Evolutionary conservation across 2,329 filamentous ascomycete species (phyloP).

Genomic region (Fusarium pseudonygamai): DNA sequence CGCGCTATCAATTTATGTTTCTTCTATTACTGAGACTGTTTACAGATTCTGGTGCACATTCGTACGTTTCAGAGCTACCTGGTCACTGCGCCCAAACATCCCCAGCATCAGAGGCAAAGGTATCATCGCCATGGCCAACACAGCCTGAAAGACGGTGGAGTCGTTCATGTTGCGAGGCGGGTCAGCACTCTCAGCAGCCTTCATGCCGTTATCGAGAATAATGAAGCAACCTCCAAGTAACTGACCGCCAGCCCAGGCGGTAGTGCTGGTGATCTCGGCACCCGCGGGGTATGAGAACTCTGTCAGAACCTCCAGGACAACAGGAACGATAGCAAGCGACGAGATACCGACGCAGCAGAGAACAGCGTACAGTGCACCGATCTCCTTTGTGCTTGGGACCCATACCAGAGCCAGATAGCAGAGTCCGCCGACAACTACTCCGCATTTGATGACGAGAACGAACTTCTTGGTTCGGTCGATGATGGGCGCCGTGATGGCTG

Average conservation of each 20-base stretch:
- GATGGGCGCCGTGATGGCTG: background rate
- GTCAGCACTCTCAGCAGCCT: background rate
- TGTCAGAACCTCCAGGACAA: background rate
- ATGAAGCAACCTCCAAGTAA: background rate
- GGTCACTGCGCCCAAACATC: background rate
- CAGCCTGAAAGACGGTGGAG: background rate
- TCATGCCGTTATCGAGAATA: background rate
- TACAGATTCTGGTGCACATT: background rate
- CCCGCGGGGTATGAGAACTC: background rate
- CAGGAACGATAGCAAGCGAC: background rate
- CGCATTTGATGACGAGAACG: background rate
- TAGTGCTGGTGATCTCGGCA: background rate
- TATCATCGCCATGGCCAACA: background rate
- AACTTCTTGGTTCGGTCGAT: background rate
- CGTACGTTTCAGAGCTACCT: background rate
- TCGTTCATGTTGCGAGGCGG: background rate
- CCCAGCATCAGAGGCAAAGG: background rate
- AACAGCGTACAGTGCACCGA: background rate
- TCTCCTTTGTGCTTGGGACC: background rate
- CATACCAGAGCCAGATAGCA: background rate
- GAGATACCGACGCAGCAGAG: background rate
- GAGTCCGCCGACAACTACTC: background rate
- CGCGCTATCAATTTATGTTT: background rate
- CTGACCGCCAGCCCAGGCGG: background rate
- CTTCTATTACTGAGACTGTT: fast-evolving